Base-by-base conservation (phyloP, 306 rosid genomes). In the Quercus cerris region DNA sequence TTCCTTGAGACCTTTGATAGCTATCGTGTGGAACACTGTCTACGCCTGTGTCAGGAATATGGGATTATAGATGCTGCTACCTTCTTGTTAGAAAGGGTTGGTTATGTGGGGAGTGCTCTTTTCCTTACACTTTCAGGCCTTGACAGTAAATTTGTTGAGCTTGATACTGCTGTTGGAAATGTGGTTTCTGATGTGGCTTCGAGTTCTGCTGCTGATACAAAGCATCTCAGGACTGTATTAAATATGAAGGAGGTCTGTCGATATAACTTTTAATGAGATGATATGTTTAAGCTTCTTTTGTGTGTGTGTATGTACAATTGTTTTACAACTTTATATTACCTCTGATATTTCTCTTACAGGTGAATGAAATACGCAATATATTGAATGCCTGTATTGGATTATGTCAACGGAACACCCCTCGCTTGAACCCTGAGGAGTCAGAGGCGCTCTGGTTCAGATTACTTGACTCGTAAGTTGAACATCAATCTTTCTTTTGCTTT, bases 321-420 rank as follows among this genome's bases (percentile, higher is more conserved):
- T 75, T 55, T 56, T 51, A 41, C 54, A 54, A 41, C 71, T 86
- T 82, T 78, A 82, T 74, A 28, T 73, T 81, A 58, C 76, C 33
- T 76, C 18, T 73, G 64, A 51, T 80, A 64, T 62, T 81, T 78
- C 52, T 85, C 64, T 75, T 66, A 71, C 83, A 95, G 99, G 97
- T 88, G 84, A 84, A 77, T 23, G 92, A 81, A 74, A 83, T 91
- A 78, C 56, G 71, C 33, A 85, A 86, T 80, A 66, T 89, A 74
- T 82, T 93, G 90, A 90, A 78, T 76, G 92, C 97, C 74, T 90
- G 99, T 84, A 91, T 95, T 81, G 91, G 94, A 73, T 82, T 95
- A 81, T 95, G 99, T 84, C 98, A 95, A 78, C 85, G 97, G 87
- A 95, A 95, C 87, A 95, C 99, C 80, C 99, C 97, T 83, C 98